Base-by-base conservation (phyloP, 2,329 filamentous ascomycete genomes). In the Ophiostoma perfectum region DNA sequence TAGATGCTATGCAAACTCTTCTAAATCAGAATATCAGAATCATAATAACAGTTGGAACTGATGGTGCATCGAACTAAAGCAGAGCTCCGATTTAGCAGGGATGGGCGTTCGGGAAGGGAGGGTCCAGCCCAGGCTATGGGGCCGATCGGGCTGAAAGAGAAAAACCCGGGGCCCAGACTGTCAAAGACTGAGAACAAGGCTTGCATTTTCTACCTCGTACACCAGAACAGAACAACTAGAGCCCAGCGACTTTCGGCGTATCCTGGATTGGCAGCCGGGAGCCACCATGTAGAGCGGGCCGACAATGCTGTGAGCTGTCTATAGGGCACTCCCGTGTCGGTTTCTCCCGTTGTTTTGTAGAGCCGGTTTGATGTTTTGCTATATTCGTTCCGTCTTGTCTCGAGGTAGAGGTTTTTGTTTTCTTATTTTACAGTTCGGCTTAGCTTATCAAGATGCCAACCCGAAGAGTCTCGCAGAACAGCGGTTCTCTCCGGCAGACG, bases 131-230 rank as follows among this genome's bases (percentile, higher is more conserved):
- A 55, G n/a, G 49, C 49, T 55, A 55, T 55, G 49, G 49, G 49
- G 49, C 49, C n/a, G 49, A 55, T 55, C 49, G 49, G 49, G 49
- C 49, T 55, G n/a, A 55, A 55, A 55, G 49, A 55, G 49, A 55
- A 36, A 55, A 55, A 55, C 49, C 27, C 49, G 49, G 49, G 47
- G 49, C 27, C 49, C 49, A 55, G 49, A 55, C 49, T 5, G 27
- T 27, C 27, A 2, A 27, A 27, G 27, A 27, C 49, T 55, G 49
- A 27, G 27, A 27, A 27, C 27, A 27, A 27, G 27, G 27, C 27
- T 52, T 55, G n/a, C 49, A 27, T 4, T 8, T 52, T n/a, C 8
- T 55, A 27, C 42, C 27, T 18, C 27, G 1, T 27, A 55, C 18
- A 27, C 27, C 2, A 27, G 27, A 27, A 27, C 27, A 27, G 27